Conservation (phyloP, 495 filamentous ascomycete species). For the Aspergillus avenaceus region DNA sequence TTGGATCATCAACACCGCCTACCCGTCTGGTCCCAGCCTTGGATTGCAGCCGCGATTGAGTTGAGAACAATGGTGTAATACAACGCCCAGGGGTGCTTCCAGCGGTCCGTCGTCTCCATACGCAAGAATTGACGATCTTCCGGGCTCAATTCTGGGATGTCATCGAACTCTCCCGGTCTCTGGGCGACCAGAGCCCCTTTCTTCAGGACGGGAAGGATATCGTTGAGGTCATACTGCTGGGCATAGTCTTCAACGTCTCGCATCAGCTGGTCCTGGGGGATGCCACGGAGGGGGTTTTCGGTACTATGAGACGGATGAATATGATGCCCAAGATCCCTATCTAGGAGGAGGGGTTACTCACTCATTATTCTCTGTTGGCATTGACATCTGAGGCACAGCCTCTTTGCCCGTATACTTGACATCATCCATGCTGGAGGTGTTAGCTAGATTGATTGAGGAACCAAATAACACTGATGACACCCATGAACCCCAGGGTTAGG, state of each 20-base stretch:
- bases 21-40: constrained; percentile 66
- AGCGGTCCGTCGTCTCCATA: constrained; percentile 57
- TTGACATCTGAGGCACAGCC: too few relatives aligned
- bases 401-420: too few relatives aligned
- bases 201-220: constrained; percentile 46
- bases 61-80: constrained; percentile 64
- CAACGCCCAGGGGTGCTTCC: constrained; percentile 59
- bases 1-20: neutral
- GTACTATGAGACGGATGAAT: too few relatives aligned
- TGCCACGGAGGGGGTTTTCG: constrained; percentile 55
- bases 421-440: too few relatives aligned
- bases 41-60: constrained; percentile 66
- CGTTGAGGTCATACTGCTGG: constrained; percentile 42
- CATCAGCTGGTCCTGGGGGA: constrained; percentile 50
- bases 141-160: constrained; percentile 51
- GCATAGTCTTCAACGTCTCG: constrained; percentile 53
- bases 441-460: too few relatives aligned
- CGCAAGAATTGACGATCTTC: constrained; percentile 50
- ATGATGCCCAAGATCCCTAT: too few relatives aligned
- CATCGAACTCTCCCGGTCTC: constrained; percentile 49
- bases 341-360: too few relatives aligned
- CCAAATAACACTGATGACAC: too few relatives aligned
- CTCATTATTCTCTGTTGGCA: too few relatives aligned
- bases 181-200: constrained; percentile 67
- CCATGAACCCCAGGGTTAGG: too few relatives aligned